Evolutionary conservation across 2,329 filamentous ascomycete genomes (phyloP).

Genomic region (Arthrobotrys conoides): DNA sequence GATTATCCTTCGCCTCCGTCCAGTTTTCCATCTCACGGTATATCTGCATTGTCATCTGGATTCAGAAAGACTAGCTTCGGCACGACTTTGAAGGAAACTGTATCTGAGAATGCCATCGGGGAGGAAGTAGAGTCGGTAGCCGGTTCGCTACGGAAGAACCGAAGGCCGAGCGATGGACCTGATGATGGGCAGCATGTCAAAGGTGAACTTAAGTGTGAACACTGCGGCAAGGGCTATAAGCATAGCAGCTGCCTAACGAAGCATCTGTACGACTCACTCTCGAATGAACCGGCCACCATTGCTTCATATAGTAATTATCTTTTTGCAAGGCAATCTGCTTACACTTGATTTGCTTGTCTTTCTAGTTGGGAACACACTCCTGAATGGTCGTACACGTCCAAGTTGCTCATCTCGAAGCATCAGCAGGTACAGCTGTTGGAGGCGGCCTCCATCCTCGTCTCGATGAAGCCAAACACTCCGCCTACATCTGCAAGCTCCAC

Average conservation of each 20-base stretch:
- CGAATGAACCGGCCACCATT: constrained; percentile 68
- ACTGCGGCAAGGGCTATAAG: constrained; percentile 99
- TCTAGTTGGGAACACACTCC: constrained; percentile 99
- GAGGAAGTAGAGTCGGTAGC: constrained; percentile 59
- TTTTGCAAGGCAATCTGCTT: constrained; percentile 65
- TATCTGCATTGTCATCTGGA: constrained; percentile 72
- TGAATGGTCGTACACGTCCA: constrained; percentile 96
- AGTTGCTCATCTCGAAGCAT: constrained; percentile 98
- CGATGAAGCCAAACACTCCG: constrained; percentile 82
- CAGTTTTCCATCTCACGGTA: constrained; percentile 71
- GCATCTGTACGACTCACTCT: constrained; percentile 94
- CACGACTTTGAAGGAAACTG: constrained; percentile 66
- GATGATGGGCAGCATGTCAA: constrained; percentile 78
- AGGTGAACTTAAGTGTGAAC: constrained; percentile 93
- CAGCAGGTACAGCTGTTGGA: constrained; percentile 98
- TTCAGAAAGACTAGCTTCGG: constrained; percentile 66
- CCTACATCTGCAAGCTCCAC: constrained; percentile 72
- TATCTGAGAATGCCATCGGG: constrained; percentile 65
- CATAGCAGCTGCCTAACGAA: constrained; percentile 99
- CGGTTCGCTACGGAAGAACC: constrained; percentile 49
- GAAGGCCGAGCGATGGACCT: constrained; percentile 60
- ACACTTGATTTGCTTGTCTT: constrained; percentile 65
- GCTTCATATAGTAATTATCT: constrained; percentile 67
- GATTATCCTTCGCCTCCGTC: constrained; percentile 76
- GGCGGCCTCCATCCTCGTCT: constrained; percentile 93